Percentiles rank a stretch among this genome's conserved stretches.
Conservation (phyloP, 257 asterid species). For the Solanum chmielewskii region DNA sequence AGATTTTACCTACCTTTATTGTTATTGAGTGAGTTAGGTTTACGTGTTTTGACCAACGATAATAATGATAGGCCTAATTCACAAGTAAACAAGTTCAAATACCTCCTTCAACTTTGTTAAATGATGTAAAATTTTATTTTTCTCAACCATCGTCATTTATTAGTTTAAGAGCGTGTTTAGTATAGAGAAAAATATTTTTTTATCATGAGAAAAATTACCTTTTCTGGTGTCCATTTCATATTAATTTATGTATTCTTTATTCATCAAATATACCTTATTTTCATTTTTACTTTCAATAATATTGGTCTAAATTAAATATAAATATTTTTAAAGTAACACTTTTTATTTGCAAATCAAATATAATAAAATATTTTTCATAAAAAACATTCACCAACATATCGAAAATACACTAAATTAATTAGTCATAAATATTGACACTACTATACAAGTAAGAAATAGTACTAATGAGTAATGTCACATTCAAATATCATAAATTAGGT, state of each 20-base stretch:
- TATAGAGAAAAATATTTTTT: neutral
- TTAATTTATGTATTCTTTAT: too few species aligned
- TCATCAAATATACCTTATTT: neutral
- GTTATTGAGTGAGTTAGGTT: neutral
- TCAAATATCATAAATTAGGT: neutral
- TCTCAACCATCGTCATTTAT: neutral
- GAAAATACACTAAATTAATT: too few species aligned
- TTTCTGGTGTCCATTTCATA: neutral
- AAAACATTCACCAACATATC: neutral
- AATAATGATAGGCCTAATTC: neutral
- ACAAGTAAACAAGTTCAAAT: neutral
- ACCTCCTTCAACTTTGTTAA: neutral
- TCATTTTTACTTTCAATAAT: neutral
- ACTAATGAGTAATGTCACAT: neutral
- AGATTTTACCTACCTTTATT: neutral
- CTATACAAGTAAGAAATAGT: neutral
- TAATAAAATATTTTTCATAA: neutral
- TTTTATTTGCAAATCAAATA: too few species aligned
- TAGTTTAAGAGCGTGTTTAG: neutral
- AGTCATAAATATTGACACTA: neutral
- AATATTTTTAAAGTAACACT: too few species aligned
- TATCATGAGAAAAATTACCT: neutral
- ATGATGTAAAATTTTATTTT: neutral
- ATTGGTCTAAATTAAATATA: too few species aligned
- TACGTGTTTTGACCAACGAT: neutral